These are phyloP conservation scores for Helminthosporium solani DNA, from an alignment of 2,329 filamentous ascomycete genomes.

Conservation along the genomic window DNA sequence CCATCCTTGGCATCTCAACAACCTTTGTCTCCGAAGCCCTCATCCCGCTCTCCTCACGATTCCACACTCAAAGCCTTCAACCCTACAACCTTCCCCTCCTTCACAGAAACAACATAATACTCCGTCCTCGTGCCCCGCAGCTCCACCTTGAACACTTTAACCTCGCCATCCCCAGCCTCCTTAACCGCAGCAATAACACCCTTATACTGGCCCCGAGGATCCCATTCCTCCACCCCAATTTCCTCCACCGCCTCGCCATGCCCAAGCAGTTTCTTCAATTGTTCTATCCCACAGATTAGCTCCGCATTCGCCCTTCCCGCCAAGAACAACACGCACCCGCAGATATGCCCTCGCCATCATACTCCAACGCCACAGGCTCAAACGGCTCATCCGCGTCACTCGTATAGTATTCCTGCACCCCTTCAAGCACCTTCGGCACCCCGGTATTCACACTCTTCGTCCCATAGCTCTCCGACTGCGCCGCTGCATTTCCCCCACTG, in stretches of 20 bases:
- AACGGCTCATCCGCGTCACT: conserved; percentile 88
- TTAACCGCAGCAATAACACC: conserved; percentile 68
- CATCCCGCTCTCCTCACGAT: conserved; percentile 30
- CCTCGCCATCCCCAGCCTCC: conserved; percentile 62
- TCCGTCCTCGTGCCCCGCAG: conserved; percentile 65
- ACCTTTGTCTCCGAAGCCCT: neutral
- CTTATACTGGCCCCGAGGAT: conserved; percentile 68
- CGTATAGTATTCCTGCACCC: conserved; percentile 63
- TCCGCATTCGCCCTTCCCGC: neutral
- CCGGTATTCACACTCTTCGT: conserved; percentile 49
- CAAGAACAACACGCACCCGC: conserved; percentile 48
- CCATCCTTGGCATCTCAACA: too few species aligned
- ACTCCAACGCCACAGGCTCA: conserved; percentile 69
- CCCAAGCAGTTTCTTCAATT: conserved; percentile 68
- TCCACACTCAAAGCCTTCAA: conserved; percentile 78
- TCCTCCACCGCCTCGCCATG: conserved; percentile 63
- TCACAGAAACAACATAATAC: conserved; percentile 74
- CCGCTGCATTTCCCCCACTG: conserved; percentile 29
- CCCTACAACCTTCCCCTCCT: conserved; percentile 67
- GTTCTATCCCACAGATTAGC: conserved; percentile 44
- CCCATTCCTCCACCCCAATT: conserved; percentile 70
- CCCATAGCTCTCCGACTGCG: conserved; percentile 32
- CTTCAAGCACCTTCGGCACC: conserved; percentile 54
- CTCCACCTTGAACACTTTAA: conserved; percentile 72
- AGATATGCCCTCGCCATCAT: conserved; percentile 58